Evolutionary conservation across 805 yeast genomes (phyloP), one percentile per base, ranked within the genome.

Genomic region (Wickerhamomyces chambardii): DNA sequence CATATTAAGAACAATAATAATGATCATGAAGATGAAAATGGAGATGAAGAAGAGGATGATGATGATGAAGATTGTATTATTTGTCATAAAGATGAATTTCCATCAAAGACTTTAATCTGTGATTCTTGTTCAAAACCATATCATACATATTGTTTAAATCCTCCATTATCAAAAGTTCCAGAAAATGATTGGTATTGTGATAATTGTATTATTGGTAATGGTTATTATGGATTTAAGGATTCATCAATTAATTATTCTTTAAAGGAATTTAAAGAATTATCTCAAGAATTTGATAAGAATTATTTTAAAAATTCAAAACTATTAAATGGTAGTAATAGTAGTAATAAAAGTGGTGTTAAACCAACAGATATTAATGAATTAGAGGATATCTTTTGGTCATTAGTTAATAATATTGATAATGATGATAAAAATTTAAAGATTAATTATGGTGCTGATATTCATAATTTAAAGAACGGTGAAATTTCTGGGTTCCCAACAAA

Each of bases 151-250:
- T 86, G 95, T 50, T 59, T 86, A n/a, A 58, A 56, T 12, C 81
- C 81, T 3, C 76, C 76, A 2, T 44, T 81, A 17, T 50, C 56
- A 1, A 47, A 48, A 3, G 59, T 78, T 2, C 87, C 89, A 0
- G 51, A 63, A 18, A 73, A 72, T 10, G 70, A 65, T 15, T 89
- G 95, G 95, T 79, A 69, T 50, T 89, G 97, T 55, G 81, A 80
- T 33, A 71, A 70, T 37, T 89, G 97, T 56, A 61, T 89, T n/a
- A 65, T 82, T 12, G 95, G 95, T 0, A 80, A 84, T 29, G 90
- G 92, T 2, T 87, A 78, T 43, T 89, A 85, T 50, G 95, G 95
- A 1, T 89, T 90, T 54, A 89, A 82, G 43, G 92, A 83, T 43
- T 63, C 66, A 2, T 70, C 77, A 2, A 52, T 63, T 15, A 59